Evolutionary conservation across 352 stramenopile genomes (phyloP), one percentile per base, ranked within the genome.

Genomic region (Phytophthora ramorum): DNA sequence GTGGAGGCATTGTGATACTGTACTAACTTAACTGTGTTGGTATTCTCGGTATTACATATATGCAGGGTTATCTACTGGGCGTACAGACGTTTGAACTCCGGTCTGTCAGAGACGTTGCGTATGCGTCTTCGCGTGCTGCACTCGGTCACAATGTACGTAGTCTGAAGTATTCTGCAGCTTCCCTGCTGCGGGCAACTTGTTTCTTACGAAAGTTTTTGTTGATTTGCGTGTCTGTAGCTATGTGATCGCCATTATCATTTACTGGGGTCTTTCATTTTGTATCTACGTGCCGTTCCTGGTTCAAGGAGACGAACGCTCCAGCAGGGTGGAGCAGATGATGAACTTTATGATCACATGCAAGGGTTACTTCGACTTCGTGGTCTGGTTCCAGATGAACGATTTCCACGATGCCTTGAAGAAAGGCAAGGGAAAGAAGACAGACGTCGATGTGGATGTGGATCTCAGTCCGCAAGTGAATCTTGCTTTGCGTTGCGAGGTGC

Each of bases 321-420:
- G 59, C 32, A 70, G 75, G 70, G 64, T 96, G 10, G 71, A 69
- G 35, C 85, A 96, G 65, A 82, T 95, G 71, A 96, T 94, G 86
- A 91, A 87, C 63, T 96, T 95, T 47, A 94, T 96, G 83, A 95
- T 96, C 68, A 96, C 88, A 35, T 94, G 86, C 76, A 96, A 96
- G 65, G 88, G 88, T 40, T 96, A 96, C 73, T 94, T 96, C 56
- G 88, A 96, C 61, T 94, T 96, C 48, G 81, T 92, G 19, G 88
- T 96, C 24, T 96, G 88, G 88, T 95, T 96, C 62, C 85, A 93
- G 58, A 96, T 96, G 83, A 96, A 96, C 62, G 85, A 95, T 63
- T 85, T 91, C 22, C 76, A 88, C 24, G 82, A 87, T 44, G 65
- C 50, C 9, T 52, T 58, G 34, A 78, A 78, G 47, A 78, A 78